Conservation (phyloP, 1,284 basidiomycete genomes). For the Trichosporon sp. region DNA sequence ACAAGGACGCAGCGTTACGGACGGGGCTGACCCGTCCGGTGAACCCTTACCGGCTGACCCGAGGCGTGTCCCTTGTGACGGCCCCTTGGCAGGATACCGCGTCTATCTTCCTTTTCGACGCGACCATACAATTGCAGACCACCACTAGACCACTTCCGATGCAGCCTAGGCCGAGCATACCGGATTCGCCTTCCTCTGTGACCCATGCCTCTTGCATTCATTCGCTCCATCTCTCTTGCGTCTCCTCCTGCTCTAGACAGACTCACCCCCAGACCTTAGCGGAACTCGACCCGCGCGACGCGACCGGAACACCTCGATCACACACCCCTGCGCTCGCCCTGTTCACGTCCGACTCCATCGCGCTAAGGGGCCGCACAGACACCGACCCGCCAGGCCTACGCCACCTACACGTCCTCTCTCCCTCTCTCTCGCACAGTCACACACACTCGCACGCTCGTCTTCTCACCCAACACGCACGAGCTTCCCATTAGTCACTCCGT, state of each 20-base stretch:
- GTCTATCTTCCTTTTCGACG: slow-evolving; percentile 17
- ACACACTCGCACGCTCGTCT: neutral
- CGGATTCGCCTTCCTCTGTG: neutral
- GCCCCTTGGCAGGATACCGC: neutral
- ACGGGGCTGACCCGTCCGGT: slow-evolving; percentile 3
- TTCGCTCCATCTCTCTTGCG: neutral
- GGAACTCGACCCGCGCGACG: neutral
- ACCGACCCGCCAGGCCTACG: slow-evolving; percentile 10
- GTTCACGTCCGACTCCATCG: slow-evolving; percentile 14
- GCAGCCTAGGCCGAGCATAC: neutral
- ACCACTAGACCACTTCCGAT: neutral
- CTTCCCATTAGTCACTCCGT: neutral
- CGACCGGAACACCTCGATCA: neutral
- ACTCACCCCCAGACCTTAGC: neutral
- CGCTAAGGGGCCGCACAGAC: slow-evolving; percentile 20
- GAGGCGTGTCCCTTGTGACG: slow-evolving; percentile 6
- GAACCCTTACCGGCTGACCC: slow-evolving; percentile 12
- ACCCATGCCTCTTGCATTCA: neutral
- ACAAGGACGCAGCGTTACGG: slow-evolving; percentile 2
- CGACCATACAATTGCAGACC: neutral
- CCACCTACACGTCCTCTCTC: slow-evolving; percentile 16
- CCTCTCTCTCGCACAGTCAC: neutral
- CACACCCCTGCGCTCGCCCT: slow-evolving; percentile 8
- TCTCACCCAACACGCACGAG: neutral
- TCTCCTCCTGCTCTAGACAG: neutral